Conservation (phyloP, 2,329 filamentous ascomycete species). For the Myriosclerotinia curreyana region DNA sequence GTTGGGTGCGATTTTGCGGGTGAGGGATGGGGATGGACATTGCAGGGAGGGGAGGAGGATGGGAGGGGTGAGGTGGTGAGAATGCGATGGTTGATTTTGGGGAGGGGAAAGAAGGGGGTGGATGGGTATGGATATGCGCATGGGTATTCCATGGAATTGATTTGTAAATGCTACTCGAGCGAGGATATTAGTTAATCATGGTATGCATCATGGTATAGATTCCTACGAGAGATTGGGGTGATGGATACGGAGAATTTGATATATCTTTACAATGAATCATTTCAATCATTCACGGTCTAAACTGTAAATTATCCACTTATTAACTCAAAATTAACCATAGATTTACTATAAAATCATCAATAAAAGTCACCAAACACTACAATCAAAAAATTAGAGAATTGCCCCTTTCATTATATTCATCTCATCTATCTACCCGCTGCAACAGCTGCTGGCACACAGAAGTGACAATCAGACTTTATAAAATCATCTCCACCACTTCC, state of each 20-base stretch:
- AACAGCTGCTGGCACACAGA: neutral
- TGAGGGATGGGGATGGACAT: neutral
- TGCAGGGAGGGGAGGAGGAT: neutral
- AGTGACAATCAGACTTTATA: neutral
- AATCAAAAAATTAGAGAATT: neutral
- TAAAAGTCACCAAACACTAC: neutral
- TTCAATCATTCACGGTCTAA: no score
- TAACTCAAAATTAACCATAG: neutral
- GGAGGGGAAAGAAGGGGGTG: neutral
- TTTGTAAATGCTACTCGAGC: no score
- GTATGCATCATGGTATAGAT: no score
- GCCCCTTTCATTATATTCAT: neutral
- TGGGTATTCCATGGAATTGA: no score
- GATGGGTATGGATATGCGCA: no score
- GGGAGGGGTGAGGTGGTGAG: neutral
- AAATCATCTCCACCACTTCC: neutral
- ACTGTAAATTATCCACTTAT: no score
- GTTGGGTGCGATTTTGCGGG: conserved; percentile 13
- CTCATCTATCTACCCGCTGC: neutral
- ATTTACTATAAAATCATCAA: neutral
- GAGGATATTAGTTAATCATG: no score
- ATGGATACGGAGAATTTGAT: no score
- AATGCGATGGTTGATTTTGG: no score
- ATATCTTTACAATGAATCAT: no score
- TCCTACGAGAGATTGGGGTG: no score